These are phyloP conservation scores for Saussurea involucrata DNA, from an alignment of 129 eudicot genomes.

Conservation along the genomic window DNA sequence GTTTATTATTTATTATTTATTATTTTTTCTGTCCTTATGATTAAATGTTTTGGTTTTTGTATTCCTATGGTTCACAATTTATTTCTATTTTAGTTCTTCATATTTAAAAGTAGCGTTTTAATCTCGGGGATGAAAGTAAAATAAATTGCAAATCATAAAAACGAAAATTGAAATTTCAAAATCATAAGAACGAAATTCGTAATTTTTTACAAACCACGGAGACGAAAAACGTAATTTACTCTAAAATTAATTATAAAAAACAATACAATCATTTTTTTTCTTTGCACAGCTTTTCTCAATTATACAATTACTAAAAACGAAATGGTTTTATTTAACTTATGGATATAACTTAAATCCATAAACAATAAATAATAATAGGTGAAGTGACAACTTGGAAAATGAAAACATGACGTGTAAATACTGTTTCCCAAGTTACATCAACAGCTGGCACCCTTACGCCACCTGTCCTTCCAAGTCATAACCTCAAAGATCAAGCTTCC, in stretches of 20 bases:
- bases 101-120: no score
- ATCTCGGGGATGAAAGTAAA: no score
- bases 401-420: conserved; percentile 29
- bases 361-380: not conserved
- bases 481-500: not conserved
- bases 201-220: no score
- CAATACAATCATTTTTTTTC: not conserved
- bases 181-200: no score
- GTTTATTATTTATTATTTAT: no score
- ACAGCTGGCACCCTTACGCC: conserved; percentile 1
- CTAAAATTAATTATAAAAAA: not conserved
- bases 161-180: no score
- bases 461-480: conserved; percentile 22
- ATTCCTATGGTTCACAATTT: no score
- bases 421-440: not conserved
- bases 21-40: no score
- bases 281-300: not conserved
- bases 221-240: no score
- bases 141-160: no score
- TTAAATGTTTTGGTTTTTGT: no score
- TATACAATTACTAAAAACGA: not conserved
- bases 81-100: no score
- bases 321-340: not conserved
- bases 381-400: not conserved
- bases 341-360: not conserved